These are phyloP conservation scores for Pseudogymnoascus sp. DNA, from an alignment of 2,329 filamentous ascomycete genomes.

Conservation along the genomic window DNA sequence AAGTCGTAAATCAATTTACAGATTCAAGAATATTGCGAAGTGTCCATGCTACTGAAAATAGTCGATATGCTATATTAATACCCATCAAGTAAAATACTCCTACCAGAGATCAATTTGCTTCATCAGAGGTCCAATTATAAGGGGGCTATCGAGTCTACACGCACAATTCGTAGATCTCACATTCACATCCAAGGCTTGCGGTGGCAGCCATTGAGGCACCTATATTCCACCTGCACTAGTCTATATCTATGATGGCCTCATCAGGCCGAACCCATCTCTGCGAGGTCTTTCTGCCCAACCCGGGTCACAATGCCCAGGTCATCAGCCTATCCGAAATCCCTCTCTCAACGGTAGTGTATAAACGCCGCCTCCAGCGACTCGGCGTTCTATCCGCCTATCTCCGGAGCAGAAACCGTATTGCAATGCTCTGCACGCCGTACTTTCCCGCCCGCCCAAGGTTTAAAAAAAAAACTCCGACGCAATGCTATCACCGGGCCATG, in stretches of 20 bases:
- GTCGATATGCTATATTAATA: too few species aligned
- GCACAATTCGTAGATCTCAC: not conserved
- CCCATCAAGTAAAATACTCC: not conserved
- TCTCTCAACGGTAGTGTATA: not conserved
- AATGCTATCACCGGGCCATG: constrained; percentile 7
- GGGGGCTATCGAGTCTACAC: not conserved
- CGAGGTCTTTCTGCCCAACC: not conserved
- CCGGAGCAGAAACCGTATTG: not conserved
- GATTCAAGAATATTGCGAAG: not conserved
- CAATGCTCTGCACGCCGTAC: not conserved
- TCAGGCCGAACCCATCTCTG: not conserved
- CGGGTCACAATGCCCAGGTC: not conserved
- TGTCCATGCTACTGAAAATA: too few species aligned
- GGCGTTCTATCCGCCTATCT: constrained; percentile 4
- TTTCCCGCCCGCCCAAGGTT: not conserved
- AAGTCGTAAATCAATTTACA: not conserved
- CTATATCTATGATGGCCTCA: constrained; percentile 4
- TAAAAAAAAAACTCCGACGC: not conserved
- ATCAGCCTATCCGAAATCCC: not conserved
- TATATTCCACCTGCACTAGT: constrained; percentile 7
- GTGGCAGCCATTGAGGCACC: constrained; percentile 4
- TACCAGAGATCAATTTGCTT: not conserved
- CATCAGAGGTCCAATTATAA: not conserved
- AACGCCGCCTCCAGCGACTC: not conserved
- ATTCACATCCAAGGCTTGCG: not conserved